Base-by-base conservation (phyloP, 2,329 filamentous ascomycete species). In the Purpureocillium takamizusanense region DNA sequence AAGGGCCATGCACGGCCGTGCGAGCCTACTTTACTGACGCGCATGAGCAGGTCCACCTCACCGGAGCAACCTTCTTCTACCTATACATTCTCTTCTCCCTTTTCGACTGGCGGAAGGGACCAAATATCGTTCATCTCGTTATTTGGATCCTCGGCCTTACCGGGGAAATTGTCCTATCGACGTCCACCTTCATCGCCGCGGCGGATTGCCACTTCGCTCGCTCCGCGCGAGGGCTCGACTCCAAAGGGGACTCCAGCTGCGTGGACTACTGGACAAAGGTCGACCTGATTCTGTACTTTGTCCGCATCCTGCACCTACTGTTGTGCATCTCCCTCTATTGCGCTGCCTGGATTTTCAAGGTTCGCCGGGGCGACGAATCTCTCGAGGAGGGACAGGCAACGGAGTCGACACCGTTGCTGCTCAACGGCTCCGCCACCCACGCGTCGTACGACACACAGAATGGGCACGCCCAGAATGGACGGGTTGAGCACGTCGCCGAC, bases 11-110 rank as follows among this genome's bases (percentile, higher is more conserved):
- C 21, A 5, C 5, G 6, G 21, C 5, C 21, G 13, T 25, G n/a
- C 8, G 32, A 5, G 13, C 39, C 12, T 35, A 17, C 12, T 13
- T 12, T 12, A 18, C 10, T 18, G 10, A 23, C 7, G 18, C 15
- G 25, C 23, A 18, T 33, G n/a, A 36, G 23, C 52, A 95, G 88
- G 82, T 94, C 54, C 94, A 94, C 60, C 70, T 94, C 46, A 76
- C 86, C 40, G 86, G 83, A 39, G 83, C 86, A 33, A 83, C 88
- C 48, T 95, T 94, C 68, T 78, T 92, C 46, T 92, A 94, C 65
- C 74, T 85, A 36, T 81, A 95, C 49, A 75, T 95, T 48, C 73
- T 94, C 48, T 83, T 95, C 53, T 88, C 88, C 23, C 74, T 97
- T 41, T 72, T 94, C 52, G 89, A 95, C 59, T 84, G 83, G 54